A percentile compares a stretch with the other conserved stretches of the same genome.
phyloP scores from a whole-genome alignment of 2,329 filamentous ascomycete genomes.

The Colletotrichum sp. region DNA sequence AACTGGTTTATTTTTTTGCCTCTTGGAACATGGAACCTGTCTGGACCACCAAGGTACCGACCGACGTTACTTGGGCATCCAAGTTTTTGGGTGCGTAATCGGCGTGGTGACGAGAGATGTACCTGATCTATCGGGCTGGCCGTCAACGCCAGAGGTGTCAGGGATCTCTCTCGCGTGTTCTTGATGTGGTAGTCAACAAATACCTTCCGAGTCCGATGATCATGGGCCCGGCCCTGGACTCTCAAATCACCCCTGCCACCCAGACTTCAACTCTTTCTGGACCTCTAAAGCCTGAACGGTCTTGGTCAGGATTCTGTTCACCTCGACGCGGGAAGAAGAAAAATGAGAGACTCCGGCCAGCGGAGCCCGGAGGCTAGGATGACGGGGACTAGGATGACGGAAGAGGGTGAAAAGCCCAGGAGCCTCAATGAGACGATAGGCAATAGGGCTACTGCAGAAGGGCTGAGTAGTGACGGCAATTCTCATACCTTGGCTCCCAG shows the following conservation, averaged over 20 bases:
- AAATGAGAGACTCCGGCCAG: neutral
- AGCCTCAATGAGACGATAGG: neutral
- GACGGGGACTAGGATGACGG: neutral
- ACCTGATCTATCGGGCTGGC: neutral
- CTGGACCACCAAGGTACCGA: neutral
- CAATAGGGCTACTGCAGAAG: neutral
- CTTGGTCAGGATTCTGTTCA: neutral
- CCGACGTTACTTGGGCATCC: neutral
- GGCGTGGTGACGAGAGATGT: neutral
- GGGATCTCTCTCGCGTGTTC: neutral
- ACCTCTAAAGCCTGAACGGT: neutral
- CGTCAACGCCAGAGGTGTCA: neutral
- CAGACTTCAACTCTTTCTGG: neutral
- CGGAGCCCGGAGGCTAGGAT: neutral
- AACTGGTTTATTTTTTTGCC: neutral
- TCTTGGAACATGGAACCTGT: neutral
- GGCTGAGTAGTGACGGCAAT: neutral
- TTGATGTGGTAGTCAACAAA: constrained; percentile 13
- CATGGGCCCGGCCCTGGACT: neutral
- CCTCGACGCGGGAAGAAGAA: neutral
- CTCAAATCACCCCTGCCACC: neutral
- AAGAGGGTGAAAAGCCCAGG: neutral
- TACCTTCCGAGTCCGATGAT: neutral
- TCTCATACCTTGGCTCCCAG: constrained; percentile 1
- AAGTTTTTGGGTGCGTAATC: neutral